Evolutionary conservation across 371 early-diverging fungal species (phyloP).

Genomic region (Mucor lusitanicus): DNA sequence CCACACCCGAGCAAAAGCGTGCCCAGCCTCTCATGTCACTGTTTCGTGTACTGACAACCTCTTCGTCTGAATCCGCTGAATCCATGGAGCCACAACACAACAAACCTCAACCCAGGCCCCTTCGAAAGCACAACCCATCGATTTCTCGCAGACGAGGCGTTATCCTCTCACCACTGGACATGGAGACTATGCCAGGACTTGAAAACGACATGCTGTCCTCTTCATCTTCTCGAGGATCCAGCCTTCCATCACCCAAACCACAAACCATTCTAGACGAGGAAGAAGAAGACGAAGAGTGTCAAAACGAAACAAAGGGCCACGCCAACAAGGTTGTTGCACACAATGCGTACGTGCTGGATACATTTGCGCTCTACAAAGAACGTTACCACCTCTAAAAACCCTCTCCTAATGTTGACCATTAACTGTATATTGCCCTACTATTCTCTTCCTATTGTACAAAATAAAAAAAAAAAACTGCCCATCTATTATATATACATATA

Average conservation of each 20-base stretch:
- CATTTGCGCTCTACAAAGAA: conserved; percentile 22
- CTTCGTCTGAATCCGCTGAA: neutral
- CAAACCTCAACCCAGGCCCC: neutral
- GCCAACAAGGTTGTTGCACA: conserved; percentile 7
- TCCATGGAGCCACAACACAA: neutral
- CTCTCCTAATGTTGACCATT: no score
- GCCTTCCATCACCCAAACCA: neutral
- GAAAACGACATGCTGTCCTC: conserved; percentile 15
- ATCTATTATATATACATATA: neutral
- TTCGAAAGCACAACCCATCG: neutral
- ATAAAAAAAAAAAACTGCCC: neutral
- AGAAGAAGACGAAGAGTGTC: neutral
- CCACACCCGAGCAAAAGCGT: conserved; percentile 15
- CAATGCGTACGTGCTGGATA: conserved; percentile 12
- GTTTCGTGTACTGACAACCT: neutral
- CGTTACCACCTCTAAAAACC: conserved; percentile 4
- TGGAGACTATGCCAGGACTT: conserved; percentile 11
- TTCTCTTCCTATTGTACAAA: neutral
- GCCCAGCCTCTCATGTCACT: conserved; percentile 9
- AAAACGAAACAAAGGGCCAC: neutral
- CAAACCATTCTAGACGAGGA: neutral
- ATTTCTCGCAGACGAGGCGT: conserved; percentile 28
- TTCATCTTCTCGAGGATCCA: conserved; percentile 11
- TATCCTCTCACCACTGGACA: conserved; percentile 16
- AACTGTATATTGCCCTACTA: neutral